Evolutionary conservation across 2,329 filamentous ascomycete genomes (phyloP), one percentile per base, ranked within the genome.

Genomic region (Fusarium sp.): DNA sequence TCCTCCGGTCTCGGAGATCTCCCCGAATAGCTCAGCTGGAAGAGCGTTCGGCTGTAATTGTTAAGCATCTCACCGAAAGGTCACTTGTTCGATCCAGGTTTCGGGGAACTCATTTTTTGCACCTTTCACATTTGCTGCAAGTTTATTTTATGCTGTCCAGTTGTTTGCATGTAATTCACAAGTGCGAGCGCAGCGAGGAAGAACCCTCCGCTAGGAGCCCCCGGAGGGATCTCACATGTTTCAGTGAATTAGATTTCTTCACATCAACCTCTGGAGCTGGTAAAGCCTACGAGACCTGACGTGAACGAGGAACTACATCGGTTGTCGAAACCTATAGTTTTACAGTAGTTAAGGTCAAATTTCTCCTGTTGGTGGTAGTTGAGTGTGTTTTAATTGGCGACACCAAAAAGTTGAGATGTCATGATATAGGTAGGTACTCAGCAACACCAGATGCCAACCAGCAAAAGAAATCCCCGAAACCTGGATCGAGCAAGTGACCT

Each of bases 21-120:
- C 75, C 45, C 45, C 45, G 45, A 47, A 47, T 77, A 77, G 75
- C 75, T 77, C 75, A 77, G 75, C 74, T 77, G 75, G 75, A 77
- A 77, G 75, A 77, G 75, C 75, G 75, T 77, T 75, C 70, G 75
- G 64, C 75, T 77, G 75, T 77, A 77, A 77, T 51, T 48, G 72
- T 54, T 58, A 42, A 48, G 32, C 51, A 65, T 61, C 47, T 66
- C 62, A 77, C 64, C 75, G 71, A 74, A 77, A 77, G 75, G 75
- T 74, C 75, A 77, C 75, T 72, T 77, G 75, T 77, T 77, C 75
- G 75, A 77, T 68, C 75, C 75, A 77, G 75, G 75, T 77, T 73
- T 77, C 64, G 75, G 75, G 75, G 75, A 77, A 55, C 42, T 68
- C 24, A 22, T n/a, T 75, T 77, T 77, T 73, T 58, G 36, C 38